These are phyloP conservation scores for Podochytrium sp. DNA, from an alignment of 192 early-diverging fungal species.

Conservation along the genomic window DNA sequence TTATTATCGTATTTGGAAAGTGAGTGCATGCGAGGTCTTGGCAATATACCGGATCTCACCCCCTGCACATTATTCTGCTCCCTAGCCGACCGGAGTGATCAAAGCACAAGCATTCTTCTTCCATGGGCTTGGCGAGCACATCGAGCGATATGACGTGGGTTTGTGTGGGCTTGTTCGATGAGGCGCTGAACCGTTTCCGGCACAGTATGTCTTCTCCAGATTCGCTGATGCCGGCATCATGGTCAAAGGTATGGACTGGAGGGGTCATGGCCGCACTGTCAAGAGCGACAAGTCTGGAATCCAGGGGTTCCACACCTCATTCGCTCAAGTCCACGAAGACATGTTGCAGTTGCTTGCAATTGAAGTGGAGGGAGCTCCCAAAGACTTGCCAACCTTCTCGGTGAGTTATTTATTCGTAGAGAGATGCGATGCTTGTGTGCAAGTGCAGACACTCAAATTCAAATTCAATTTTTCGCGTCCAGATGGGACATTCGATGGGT, in stretches of 20 bases:
- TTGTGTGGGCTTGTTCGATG: too few relatives aligned
- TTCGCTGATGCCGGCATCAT: conserved; percentile 61
- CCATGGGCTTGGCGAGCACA: conserved; percentile 70
- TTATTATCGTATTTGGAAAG: conserved; percentile 36
- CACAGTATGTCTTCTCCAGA: conserved; percentile 53
- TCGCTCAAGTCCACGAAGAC: conserved; percentile 47
- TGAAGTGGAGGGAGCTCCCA: conserved; percentile 44
- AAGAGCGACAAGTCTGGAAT: conserved; percentile 36
- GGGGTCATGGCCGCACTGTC: conserved; percentile 71
- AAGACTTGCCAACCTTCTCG: conserved; percentile 31
- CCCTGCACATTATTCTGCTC: too few relatives aligned
- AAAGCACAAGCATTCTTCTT: conserved; percentile 53
- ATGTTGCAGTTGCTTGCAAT: conserved; percentile 44
- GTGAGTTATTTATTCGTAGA: conserved; percentile 18
- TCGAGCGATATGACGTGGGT: conserved; percentile 60
- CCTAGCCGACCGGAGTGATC: conserved; percentile 12
- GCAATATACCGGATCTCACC: background rate
- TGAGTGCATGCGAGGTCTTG: background rate
- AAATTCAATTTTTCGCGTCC: conserved; percentile 34
- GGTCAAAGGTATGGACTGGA: conserved; percentile 63
- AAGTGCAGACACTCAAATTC: background rate
- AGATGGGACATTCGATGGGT: conserved; percentile 58
- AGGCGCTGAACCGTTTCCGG: too few relatives aligned
- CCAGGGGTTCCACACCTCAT: conserved; percentile 12
- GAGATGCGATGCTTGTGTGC: background rate